A percentile compares a stretch with the other conserved stretches of the same genome.
These are phyloP conservation scores for Candida andamanensis DNA, from an alignment of 805 yeast genomes.

Conservation along the genomic window DNA sequence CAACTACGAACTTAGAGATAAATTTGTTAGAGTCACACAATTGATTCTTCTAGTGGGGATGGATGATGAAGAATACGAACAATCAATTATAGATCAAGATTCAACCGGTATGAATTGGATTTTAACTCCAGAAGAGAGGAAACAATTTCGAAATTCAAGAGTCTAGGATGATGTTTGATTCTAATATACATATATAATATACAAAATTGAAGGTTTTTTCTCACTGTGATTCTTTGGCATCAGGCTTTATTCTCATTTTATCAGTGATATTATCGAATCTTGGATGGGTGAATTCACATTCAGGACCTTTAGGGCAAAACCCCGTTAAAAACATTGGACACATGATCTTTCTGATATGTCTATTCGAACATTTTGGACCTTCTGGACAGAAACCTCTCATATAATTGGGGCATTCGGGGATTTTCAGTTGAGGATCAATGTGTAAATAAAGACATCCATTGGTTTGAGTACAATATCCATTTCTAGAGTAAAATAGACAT, in stretches of 20 bases:
- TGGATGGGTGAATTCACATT: slow-evolving; percentile 81
- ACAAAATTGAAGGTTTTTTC: no score
- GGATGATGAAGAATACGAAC: slow-evolving; percentile 57
- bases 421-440: slow-evolving; percentile 80
- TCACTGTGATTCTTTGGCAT: slow-evolving; percentile 23
- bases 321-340: slow-evolving; percentile 85
- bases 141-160: slow-evolving; percentile 54
- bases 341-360: slow-evolving; percentile 70
- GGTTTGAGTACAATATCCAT: slow-evolving; percentile 83
- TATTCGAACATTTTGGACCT: slow-evolving; percentile 78
- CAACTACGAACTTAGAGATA: slow-evolving; percentile 69
- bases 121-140: slow-evolving; percentile 70
- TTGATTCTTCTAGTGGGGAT: slow-evolving; percentile 75
- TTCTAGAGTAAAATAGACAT: slow-evolving; percentile 79
- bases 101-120: slow-evolving; percentile 55
- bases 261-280: slow-evolving; percentile 50
- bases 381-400: slow-evolving; percentile 86
- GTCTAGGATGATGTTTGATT: no score
- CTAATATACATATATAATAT: no score
- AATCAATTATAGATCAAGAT: slow-evolving; percentile 22
- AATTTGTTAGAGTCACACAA: slow-evolving; percentile 78
- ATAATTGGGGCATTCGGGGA: slow-evolving; percentile 84
- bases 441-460: slow-evolving; percentile 93
- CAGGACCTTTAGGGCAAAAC: slow-evolving; percentile 85
- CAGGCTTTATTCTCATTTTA: slow-evolving; percentile 40